These are phyloP conservation scores for Saprolegnia parasitica DNA, from an alignment of 352 stramenopile species.

Conservation along the genomic window DNA sequence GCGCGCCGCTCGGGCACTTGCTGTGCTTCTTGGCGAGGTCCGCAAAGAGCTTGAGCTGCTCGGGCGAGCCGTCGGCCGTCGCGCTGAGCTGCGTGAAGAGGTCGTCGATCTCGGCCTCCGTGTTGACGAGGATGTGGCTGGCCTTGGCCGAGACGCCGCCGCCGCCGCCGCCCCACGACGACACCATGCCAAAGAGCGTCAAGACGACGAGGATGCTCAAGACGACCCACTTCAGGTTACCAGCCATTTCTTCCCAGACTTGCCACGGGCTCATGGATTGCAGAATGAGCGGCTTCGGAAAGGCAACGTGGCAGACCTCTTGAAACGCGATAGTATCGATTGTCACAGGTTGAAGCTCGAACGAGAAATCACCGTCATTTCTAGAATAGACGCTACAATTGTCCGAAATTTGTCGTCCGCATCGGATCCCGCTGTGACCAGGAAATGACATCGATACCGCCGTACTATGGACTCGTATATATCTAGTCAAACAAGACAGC, in stretches of 20 bases:
- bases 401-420: no score
- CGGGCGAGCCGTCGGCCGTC: conserved; percentile 42
- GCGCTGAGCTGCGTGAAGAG: conserved; percentile 44
- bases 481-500: no score
- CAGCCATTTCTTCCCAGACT: conserved; percentile 6
- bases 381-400: no score
- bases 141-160: conserved; percentile 45
- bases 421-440: no score
- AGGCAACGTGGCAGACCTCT: not conserved
- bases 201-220: conserved; percentile 37
- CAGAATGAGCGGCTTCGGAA: not conserved
- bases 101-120: conserved; percentile 51
- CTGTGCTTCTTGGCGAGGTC: conserved; percentile 64
- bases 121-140: conserved; percentile 72
- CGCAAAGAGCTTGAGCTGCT: conserved; percentile 38
- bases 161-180: conserved; percentile 28
- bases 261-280: conserved; percentile 3
- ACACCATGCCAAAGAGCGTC: conserved; percentile 32
- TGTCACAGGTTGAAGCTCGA: not conserved
- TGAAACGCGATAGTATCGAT: not conserved
- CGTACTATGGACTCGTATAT: no score
- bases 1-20: conserved; percentile 60
- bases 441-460: no score
- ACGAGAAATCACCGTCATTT: no score
- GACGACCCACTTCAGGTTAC: conserved; percentile 33